phyloP scores from a whole-genome alignment of 345 rosid genomes.

The Geranium brycei region DNA sequence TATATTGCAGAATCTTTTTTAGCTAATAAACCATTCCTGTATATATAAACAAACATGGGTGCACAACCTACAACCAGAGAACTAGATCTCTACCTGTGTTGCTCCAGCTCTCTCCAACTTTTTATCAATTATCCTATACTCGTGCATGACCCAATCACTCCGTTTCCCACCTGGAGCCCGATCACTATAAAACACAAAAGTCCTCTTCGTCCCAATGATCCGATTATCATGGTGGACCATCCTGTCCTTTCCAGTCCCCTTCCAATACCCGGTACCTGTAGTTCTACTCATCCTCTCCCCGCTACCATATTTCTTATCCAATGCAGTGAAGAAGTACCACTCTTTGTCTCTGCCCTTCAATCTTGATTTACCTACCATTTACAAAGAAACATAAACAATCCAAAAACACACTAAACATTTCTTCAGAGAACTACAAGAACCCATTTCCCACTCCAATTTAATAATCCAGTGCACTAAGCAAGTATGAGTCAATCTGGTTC shows the following conservation, averaged over 20 bases:
- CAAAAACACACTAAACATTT: neutral
- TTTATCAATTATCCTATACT: slow-evolving; percentile 49
- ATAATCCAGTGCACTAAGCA: neutral
- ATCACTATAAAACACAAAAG: slow-evolving; percentile 51
- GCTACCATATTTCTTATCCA: slow-evolving; percentile 72
- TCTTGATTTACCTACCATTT: slow-evolving; percentile 18
- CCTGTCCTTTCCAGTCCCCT: slow-evolving; percentile 49
- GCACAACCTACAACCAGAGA: neutral
- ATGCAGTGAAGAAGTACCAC: slow-evolving; percentile 64
- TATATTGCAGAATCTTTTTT: too few relatives aligned
- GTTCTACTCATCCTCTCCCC: slow-evolving; percentile 50
- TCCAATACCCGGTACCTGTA: slow-evolving; percentile 61
- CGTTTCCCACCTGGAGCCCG: slow-evolving; percentile 48
- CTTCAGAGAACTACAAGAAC: too few relatives aligned
- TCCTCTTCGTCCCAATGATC: slow-evolving; percentile 52
- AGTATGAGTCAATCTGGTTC: too few relatives aligned
- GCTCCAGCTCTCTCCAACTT: slow-evolving; percentile 34
- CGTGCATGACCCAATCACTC: slow-evolving; percentile 80
- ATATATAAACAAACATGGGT: neutral
- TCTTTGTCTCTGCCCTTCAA: slow-evolving; percentile 64
- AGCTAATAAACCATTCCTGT: neutral
- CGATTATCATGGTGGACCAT: slow-evolving; percentile 21
- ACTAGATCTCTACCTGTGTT: slow-evolving; percentile 28
- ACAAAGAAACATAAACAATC: neutral
- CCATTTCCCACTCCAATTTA: too few relatives aligned